Percentiles rank a stretch among this genome's conserved stretches.
Evolutionary conservation across 345 rosid species (phyloP).

Genomic region (Populus nigra): DNA sequence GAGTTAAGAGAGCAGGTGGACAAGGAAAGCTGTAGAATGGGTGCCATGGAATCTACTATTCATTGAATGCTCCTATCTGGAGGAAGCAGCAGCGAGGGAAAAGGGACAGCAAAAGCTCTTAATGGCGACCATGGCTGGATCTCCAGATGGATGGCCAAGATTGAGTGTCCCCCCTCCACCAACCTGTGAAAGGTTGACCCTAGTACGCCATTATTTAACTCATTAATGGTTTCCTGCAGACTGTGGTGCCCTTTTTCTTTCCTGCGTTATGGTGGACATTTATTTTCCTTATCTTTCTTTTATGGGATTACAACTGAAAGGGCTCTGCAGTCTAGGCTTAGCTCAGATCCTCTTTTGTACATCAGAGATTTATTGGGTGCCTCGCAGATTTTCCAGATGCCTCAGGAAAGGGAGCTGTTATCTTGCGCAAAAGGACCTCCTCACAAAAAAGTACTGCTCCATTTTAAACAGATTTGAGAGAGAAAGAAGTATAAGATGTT

Average conservation of each 20-base stretch:
- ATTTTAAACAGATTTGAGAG: slow-evolving; percentile 14
- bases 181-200: slow-evolving; percentile 36
- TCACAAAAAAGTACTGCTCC: slow-evolving; percentile 3
- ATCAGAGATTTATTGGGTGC: slow-evolving; percentile 8
- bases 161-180: slow-evolving; percentile 28
- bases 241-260: slow-evolving; percentile 15
- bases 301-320: slow-evolving; percentile 19
- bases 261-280: slow-evolving; percentile 21
- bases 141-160: slow-evolving; percentile 26
- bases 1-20: too few relatives aligned
- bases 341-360: slow-evolving; percentile 18
- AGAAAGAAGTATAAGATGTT: background rate
- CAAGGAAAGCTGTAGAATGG: too few relatives aligned
- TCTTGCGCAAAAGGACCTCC: slow-evolving; percentile 10
- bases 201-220: background rate
- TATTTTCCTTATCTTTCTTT: slow-evolving; percentile 14
- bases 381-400: slow-evolving; percentile 18
- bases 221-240: slow-evolving; percentile 23
- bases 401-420: slow-evolving; percentile 17
- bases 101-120: slow-evolving; percentile 20
- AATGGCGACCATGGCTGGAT: slow-evolving; percentile 12
- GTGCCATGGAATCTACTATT: background rate
- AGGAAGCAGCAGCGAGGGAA: slow-evolving; percentile 7
- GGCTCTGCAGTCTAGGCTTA: slow-evolving; percentile 34
- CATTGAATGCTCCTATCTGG: slow-evolving; percentile 17